phyloP scores from a whole-genome alignment of 2,329 filamentous ascomycete species.

The Ascochyta viciae-villosae region DNA sequence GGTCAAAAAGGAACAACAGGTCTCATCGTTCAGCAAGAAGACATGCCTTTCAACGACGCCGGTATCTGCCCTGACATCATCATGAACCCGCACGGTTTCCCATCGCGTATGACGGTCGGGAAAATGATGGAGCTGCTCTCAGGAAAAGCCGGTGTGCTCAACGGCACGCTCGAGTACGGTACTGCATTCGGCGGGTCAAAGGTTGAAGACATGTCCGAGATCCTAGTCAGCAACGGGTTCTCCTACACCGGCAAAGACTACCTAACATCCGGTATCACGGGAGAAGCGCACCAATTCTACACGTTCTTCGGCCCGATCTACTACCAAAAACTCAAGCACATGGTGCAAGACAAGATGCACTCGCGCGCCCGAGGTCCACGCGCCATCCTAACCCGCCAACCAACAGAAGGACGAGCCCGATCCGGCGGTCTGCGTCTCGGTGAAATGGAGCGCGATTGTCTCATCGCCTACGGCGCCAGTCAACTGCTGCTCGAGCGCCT shows the following conservation, averaged over 20 bases:
- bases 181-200: conserved; percentile 85
- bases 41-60: conserved; percentile 92
- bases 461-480: conserved; percentile 95
- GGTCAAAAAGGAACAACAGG: conserved; percentile 98
- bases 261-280: conserved; percentile 92
- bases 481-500: conserved; percentile 91
- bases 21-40: conserved; percentile 94
- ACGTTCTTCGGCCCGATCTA: conserved; percentile 99
- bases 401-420: conserved; percentile 91
- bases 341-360: conserved; percentile 99
- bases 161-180: conserved; percentile 87
- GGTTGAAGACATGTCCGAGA: conserved; percentile 86
- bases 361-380: conserved; percentile 87
- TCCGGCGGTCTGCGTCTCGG: conserved; percentile 92
- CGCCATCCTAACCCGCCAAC: conserved; percentile 91
- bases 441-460: conserved; percentile 98
- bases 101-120: conserved; percentile 98
- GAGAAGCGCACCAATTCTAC: conserved; percentile 91
- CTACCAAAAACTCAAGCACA: conserved; percentile 99
- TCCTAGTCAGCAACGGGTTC: conserved; percentile 87
- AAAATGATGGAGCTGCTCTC: conserved; percentile 96
- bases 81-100: conserved; percentile 99
- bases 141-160: conserved; percentile 89
- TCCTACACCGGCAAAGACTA: conserved; percentile 98
- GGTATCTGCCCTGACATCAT: conserved; percentile 98